These are phyloP conservation scores for Trichoderma koningii DNA, from an alignment of 2,329 filamentous ascomycete genomes.

Conservation along the genomic window DNA sequence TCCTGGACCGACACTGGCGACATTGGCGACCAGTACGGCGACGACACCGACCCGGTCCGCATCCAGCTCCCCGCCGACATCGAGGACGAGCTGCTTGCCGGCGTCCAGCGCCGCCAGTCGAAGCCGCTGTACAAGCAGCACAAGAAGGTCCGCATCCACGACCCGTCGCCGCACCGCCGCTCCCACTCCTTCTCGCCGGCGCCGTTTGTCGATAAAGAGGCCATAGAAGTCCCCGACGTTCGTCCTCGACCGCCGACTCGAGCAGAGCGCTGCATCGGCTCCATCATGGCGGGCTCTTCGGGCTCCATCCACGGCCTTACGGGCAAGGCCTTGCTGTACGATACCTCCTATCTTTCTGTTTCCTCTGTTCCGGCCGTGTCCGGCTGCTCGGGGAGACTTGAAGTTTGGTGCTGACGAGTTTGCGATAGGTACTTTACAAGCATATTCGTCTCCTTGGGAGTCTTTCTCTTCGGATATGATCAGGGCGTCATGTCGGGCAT, in stretches of 20 bases:
- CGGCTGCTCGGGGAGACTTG: no score
- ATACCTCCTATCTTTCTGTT: not conserved
- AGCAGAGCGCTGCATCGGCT: slow-evolving; percentile 70
- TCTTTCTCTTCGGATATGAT: slow-evolving; percentile 88
- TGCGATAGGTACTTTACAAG: slow-evolving; percentile 82
- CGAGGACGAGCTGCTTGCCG: slow-evolving; percentile 62
- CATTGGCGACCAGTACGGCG: slow-evolving; percentile 85
- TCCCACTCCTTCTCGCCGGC: slow-evolving; percentile 43
- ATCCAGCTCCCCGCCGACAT: slow-evolving; percentile 67
- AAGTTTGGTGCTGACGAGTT: slow-evolving; percentile 25
- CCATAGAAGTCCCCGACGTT: slow-evolving; percentile 78
- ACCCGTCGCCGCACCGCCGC: slow-evolving; percentile 46
- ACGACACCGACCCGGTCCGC: slow-evolving; percentile 78
- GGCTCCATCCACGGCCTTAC: slow-evolving; percentile 86
- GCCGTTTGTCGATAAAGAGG: slow-evolving; percentile 65
- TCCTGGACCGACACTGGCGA: slow-evolving; percentile 95
- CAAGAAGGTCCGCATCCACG: slow-evolving; percentile 71
- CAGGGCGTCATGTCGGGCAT: slow-evolving; percentile 84
- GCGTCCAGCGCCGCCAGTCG: slow-evolving; percentile 49
- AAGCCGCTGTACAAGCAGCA: slow-evolving; percentile 44
- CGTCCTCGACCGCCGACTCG: slow-evolving; percentile 63
- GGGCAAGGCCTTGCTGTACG: slow-evolving; percentile 88
- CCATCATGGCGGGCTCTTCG: slow-evolving; percentile 82
- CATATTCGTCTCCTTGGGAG: slow-evolving; percentile 82
- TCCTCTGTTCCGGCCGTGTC: no score